These are phyloP conservation scores for Paspalum notatum DNA, from an alignment of 176 grass and related monocot species.

Conservation along the genomic window DNA sequence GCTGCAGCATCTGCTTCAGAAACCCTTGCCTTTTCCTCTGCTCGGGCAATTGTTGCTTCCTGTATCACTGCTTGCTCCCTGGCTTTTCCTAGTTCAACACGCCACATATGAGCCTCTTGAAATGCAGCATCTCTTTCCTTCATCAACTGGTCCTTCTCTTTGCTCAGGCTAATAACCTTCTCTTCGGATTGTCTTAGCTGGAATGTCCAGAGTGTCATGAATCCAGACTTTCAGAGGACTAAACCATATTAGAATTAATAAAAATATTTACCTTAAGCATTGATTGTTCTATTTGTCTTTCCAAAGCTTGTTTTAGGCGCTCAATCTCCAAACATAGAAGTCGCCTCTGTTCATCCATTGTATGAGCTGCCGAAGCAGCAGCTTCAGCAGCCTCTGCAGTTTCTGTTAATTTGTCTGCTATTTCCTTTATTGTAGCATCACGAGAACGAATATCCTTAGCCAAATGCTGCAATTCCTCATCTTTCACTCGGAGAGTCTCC, in stretches of 20 bases:
- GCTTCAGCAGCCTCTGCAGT: conserved; percentile 86
- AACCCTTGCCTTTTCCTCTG: conserved; percentile 80
- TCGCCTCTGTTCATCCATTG: conserved; percentile 77
- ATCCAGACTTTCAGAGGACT: conserved; percentile 1
- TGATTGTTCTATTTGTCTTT: conserved; percentile 69
- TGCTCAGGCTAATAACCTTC: conserved; percentile 68
- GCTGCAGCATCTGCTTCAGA: conserved; percentile 67
- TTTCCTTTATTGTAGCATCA: conserved; percentile 85
- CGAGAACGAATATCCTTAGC: conserved; percentile 86
- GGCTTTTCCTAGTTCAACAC: conserved; percentile 94
- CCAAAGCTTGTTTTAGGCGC: conserved; percentile 60
- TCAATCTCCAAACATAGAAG: conserved; percentile 75
- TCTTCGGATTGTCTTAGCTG: conserved; percentile 86
- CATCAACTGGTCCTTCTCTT: conserved; percentile 76
- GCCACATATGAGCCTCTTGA: conserved; percentile 89
- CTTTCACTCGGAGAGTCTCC: conserved; percentile 97
- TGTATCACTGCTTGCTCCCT: conserved; percentile 86
- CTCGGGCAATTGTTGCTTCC: conserved; percentile 81
- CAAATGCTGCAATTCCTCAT: conserved; percentile 91
- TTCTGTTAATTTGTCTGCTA: conserved; percentile 88
- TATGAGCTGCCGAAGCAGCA: conserved; percentile 79
- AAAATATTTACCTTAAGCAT: conserved; percentile 62
- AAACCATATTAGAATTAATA: not conserved
- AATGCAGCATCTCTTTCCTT: conserved; percentile 85
- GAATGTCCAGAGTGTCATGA: conserved; percentile 24